Conservation (phyloP, 176 grass and related monocot species). For the Eremochloa ophiuroides region DNA sequence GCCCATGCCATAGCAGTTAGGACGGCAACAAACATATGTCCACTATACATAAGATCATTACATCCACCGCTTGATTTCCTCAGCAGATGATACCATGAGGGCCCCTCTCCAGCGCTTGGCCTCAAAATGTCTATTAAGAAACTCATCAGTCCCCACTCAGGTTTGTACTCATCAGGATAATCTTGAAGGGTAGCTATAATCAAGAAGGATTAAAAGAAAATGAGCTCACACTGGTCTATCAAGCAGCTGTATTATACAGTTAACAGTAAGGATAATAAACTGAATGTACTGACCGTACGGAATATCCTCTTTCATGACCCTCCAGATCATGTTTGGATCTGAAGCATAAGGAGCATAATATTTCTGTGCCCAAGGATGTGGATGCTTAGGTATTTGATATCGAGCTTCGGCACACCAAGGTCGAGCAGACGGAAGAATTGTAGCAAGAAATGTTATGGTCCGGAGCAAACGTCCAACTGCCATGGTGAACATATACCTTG, state of each 20-base stretch:
- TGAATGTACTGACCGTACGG: conserved; percentile 60
- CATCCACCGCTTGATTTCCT: conserved; percentile 91
- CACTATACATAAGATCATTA: conserved; percentile 92
- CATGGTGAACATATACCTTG: conserved; percentile 92
- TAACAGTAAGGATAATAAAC: background rate
- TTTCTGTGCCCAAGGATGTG: conserved; percentile 94
- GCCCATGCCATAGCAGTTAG: conserved; percentile 96
- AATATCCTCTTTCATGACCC: conserved; percentile 53
- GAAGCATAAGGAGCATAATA: conserved; percentile 84
- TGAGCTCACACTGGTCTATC: background rate
- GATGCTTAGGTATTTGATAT: conserved; percentile 61
- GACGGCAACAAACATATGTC: conserved; percentile 91
- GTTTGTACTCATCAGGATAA: conserved; percentile 64
- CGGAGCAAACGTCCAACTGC: conserved; percentile 68
- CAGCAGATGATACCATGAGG: conserved; percentile 78
- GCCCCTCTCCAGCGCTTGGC: conserved; percentile 65
- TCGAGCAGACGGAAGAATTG: conserved; percentile 71
- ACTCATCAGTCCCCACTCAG: conserved; percentile 81
- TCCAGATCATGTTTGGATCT: conserved; percentile 52
- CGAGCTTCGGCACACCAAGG: conserved; percentile 72
- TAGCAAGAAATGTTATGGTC: conserved; percentile 62
- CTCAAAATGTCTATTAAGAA: conserved; percentile 82
- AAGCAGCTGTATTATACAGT: background rate
- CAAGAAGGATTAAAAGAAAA: background rate
- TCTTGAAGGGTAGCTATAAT: conserved; percentile 49